phyloP scores from a whole-genome alignment of 1,284 basidiomycete genomes.

The Apiotrichum domesticum region DNA sequence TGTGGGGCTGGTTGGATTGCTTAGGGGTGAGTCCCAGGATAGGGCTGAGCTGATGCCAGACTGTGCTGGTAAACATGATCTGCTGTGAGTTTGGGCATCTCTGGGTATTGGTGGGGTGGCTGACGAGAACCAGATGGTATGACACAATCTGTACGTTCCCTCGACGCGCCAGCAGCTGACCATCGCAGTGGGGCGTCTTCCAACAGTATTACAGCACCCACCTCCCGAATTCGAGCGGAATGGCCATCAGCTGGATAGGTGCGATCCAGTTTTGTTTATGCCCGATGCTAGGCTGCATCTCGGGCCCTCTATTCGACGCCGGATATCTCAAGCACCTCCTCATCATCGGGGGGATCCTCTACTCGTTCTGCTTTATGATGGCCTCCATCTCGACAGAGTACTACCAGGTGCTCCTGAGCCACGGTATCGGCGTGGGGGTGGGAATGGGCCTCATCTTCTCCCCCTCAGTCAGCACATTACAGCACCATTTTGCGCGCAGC shows the following conservation, averaged over 20 bases:
- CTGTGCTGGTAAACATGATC: conserved; percentile 27
- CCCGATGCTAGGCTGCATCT: conserved; percentile 48
- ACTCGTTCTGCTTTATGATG: conserved; percentile 55
- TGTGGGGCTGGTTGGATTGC: conserved; percentile 4
- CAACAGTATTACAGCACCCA: conserved; percentile 28
- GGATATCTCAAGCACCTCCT: conserved; percentile 55
- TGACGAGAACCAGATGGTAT: conserved; percentile 26
- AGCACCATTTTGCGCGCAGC: conserved; percentile 52
- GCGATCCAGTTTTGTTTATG: conserved; percentile 58
- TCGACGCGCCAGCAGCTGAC: neutral
- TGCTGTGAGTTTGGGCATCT: conserved; percentile 22
- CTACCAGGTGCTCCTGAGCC: conserved; percentile 49
- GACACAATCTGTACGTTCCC: conserved; percentile 25
- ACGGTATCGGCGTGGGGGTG: conserved; percentile 26
- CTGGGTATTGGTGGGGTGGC: neutral
- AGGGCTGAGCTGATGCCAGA: neutral
- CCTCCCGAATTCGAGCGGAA: conserved; percentile 13
- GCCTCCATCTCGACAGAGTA: conserved; percentile 55
- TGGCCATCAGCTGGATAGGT: conserved; percentile 60
- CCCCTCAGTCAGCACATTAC: conserved; percentile 51
- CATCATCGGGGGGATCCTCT: conserved; percentile 48
- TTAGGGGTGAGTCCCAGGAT: neutral
- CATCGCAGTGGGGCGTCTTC: conserved; percentile 28
- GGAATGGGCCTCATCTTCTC: conserved; percentile 50
- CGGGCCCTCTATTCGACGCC: conserved; percentile 58